A percentile compares a stretch with the other conserved stretches of the same genome.
Evolutionary conservation across 192 early-diverging fungal genomes (phyloP).

Genomic region (Pilobolus umbonatus): DNA sequence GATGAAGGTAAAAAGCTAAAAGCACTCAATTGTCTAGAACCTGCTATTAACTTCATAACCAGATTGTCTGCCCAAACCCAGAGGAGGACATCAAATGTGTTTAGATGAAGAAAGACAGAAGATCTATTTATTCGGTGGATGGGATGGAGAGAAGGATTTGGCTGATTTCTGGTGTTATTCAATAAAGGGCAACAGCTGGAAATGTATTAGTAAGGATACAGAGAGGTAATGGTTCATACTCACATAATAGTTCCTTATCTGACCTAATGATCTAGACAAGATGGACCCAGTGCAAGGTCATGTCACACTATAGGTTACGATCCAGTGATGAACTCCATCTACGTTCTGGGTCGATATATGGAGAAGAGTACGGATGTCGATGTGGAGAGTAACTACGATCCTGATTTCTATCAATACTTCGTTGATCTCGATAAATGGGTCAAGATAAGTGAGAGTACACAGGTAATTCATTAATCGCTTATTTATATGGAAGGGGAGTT

Average conservation of each 20-base stretch:
- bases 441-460: slow-evolving; percentile 72
- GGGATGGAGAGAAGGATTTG: slow-evolving; percentile 84
- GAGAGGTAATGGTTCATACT: slow-evolving; percentile 37
- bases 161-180: slow-evolving; percentile 86
- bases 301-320: slow-evolving; percentile 93
- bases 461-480: slow-evolving; percentile 36
- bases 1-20: slow-evolving; percentile 42
- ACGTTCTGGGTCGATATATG: slow-evolving; percentile 85
- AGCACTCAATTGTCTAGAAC: no score
- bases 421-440: slow-evolving; percentile 61
- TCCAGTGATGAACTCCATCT: slow-evolving; percentile 64
- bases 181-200: slow-evolving; percentile 62
- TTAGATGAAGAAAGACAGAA: slow-evolving; percentile 68
- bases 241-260: slow-evolving; percentile 1
- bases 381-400: slow-evolving; percentile 46
- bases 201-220: slow-evolving; percentile 74
- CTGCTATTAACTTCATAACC: no score
- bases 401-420: slow-evolving; percentile 90
- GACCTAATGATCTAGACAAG: slow-evolving; percentile 46
- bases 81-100: slow-evolving; percentile 97
- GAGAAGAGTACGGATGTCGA: slow-evolving; percentile 65
- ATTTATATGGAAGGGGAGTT: neutral
- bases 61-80: no score
- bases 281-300: slow-evolving; percentile 82
- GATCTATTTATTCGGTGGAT: slow-evolving; percentile 92